Base-by-base conservation (phyloP, 495 filamentous ascomycete species). In the Lentithecium fluviatile region DNA sequence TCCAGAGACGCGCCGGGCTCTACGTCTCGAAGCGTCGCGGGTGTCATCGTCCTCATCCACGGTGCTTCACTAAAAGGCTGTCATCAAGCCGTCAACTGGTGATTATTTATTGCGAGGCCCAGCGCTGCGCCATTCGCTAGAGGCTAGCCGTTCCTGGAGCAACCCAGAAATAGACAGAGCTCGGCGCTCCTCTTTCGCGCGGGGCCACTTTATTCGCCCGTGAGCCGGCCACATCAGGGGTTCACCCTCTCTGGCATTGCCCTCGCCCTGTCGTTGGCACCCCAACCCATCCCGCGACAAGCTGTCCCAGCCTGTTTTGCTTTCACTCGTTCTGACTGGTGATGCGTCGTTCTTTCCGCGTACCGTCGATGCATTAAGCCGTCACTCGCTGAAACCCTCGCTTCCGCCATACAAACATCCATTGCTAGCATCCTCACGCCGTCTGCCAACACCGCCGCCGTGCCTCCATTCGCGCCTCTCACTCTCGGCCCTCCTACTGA, bases 341-440 rank as follows among this genome's bases (percentile, higher is more conserved):
- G 11, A 29, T 52, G 23, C n/a, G 13, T 52, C 49, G 49, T 52
- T 34, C 49, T 52, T 52, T 37, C 7, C 52, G 32, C 29, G n/a
- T 50, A 36, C 43, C 52, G 40, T 17, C 19, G 20, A 43, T 63
- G 60, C 60, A 48, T 55, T 58, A 29, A 56, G 34, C 53, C 56
- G 61, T 65, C 61, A 59, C 61, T 65, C 61, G 61, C 61, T 65
- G 52, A 61, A 55, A 54, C 58, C 24, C 3, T 17, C n/a, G 32
- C 37, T 19, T 36, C 8, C 21, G 15, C 34, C 7, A 12, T 48
- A 5, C 47, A 15, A 3, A 26, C 50, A 58, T 58, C 48, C 61
- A 64, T 42, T 20, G 25, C 40, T 17, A 48, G 17, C 20, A 21
- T 2, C 26, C 17, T 52, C 49, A 32, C 29, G 29, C 29, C 29